A percentile compares a stretch with the other conserved stretches of the same genome.
Evolutionary conservation across 176 grass and related monocot genomes (phyloP).

Genomic region (Secale cereale): DNA sequence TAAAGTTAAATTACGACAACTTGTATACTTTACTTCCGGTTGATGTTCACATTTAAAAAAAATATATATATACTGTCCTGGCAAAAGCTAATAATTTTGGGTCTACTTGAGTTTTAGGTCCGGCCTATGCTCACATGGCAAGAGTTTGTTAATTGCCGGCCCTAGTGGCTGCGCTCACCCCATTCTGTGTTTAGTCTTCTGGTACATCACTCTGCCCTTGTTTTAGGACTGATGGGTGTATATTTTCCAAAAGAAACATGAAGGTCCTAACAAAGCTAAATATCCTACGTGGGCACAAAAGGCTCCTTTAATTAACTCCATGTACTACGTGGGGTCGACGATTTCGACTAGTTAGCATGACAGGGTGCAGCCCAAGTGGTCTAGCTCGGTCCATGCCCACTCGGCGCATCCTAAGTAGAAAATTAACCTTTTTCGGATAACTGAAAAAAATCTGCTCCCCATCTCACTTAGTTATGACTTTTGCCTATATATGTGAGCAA

Average conservation of each 20-base stretch:
- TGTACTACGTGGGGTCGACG: neutral
- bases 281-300: neutral
- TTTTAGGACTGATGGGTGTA: neutral
- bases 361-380: neutral
- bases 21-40: neutral
- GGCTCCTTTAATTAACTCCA: neutral
- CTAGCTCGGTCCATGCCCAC: neutral
- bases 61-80: neutral
- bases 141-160: neutral
- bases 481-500: neutral
- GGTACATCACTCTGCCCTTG: neutral
- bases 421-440: neutral
- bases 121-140: neutral
- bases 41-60: neutral
- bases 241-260: neutral
- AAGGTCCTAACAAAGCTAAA: neutral
- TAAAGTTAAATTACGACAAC: conserved; percentile 14
- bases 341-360: neutral
- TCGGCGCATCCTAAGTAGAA: neutral
- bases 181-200: neutral
- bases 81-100: neutral
- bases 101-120: neutral
- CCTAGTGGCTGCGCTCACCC: neutral
- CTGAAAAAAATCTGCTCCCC: neutral
- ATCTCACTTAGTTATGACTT: neutral